These are phyloP conservation scores for Halophytophthora polymorphica DNA, from an alignment of 352 stramenopile species.

Conservation along the genomic window DNA sequence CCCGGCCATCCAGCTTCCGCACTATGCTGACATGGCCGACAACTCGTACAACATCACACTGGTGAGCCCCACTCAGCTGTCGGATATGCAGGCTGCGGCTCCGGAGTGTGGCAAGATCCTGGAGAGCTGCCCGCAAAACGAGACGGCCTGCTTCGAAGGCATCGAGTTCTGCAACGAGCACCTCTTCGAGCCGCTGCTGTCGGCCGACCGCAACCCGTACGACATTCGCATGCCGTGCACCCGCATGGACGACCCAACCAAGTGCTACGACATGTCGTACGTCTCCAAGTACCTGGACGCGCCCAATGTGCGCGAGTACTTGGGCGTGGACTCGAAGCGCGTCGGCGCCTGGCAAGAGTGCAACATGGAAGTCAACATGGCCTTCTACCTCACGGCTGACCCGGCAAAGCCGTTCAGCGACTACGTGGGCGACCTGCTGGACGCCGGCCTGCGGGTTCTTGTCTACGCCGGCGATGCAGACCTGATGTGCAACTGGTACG, in stretches of 20 bases:
- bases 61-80: slow-evolving; percentile 29
- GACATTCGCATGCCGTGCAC: slow-evolving; percentile 45
- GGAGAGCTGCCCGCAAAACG: slow-evolving; percentile 29
- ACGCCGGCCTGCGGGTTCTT: slow-evolving; percentile 71
- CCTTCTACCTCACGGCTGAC: slow-evolving; percentile 80
- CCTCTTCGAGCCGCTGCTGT: slow-evolving; percentile 16
- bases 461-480: slow-evolving; percentile 97
- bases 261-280: slow-evolving; percentile 48
- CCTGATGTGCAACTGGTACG: slow-evolving; percentile 97
- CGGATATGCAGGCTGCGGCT: slow-evolving; percentile 29
- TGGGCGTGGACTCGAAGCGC: slow-evolving; percentile 33
- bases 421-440: slow-evolving; percentile 86
- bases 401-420: slow-evolving; percentile 90
- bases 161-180: slow-evolving; percentile 34
- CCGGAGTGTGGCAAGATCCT: slow-evolving; percentile 36
- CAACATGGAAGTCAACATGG: slow-evolving; percentile 89
- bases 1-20: slow-evolving; percentile 35
- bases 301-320: slow-evolving; percentile 33
- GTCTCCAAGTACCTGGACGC: slow-evolving; percentile 58
- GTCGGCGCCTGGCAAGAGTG: slow-evolving; percentile 83
- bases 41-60: slow-evolving; percentile 74
- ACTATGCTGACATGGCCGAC: slow-evolving; percentile 58
- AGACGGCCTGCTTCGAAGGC: slow-evolving; percentile 31
- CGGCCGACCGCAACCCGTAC: slow-evolving; percentile 54
- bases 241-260: slow-evolving; percentile 17